Conservation (phyloP, 768 basidiomycete species). For the Gloeophyllum trabeum region DNA sequence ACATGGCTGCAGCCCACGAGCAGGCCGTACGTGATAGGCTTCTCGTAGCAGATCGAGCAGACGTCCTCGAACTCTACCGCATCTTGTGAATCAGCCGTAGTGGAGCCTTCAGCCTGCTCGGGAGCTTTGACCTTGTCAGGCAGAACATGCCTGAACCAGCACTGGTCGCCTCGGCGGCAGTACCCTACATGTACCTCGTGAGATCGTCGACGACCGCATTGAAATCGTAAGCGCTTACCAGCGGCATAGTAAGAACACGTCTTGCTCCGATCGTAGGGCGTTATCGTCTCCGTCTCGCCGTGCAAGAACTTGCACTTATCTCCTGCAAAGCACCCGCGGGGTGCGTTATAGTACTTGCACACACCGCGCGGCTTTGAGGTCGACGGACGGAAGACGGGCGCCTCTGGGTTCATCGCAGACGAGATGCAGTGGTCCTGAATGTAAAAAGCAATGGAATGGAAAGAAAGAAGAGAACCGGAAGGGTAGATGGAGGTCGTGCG, state of each 20-base stretch:
- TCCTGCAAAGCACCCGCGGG: constrained; percentile 61
- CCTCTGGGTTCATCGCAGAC: neutral
- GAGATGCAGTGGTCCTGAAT: no score
- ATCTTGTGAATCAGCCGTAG: constrained; percentile 19
- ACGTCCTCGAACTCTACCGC: constrained; percentile 37
- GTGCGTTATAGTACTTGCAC: constrained; percentile 54
- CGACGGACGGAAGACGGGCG: constrained; percentile 31
- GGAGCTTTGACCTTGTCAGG: constrained; percentile 5
- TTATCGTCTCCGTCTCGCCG: constrained; percentile 35
- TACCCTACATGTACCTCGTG: constrained; percentile 40
- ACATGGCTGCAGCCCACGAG: constrained; percentile 68
- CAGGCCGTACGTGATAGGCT: constrained; percentile 56
- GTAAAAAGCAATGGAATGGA: no score
- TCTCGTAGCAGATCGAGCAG: constrained; percentile 72
- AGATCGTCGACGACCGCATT: constrained; percentile 2
- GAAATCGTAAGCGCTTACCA: constrained; percentile 25
- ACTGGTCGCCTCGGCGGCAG: constrained; percentile 56
- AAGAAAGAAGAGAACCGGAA: no score
- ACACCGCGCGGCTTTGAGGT: constrained; percentile 65
- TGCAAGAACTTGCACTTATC: constrained; percentile 72
- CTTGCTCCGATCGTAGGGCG: constrained; percentile 66
- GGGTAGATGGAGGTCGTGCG: neutral
- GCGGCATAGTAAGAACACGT: constrained; percentile 52
- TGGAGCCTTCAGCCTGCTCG: neutral
- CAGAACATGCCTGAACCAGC: constrained; percentile 64